phyloP scores from a whole-genome alignment of 148 eudicot species.

The Cornus controversa region DNA sequence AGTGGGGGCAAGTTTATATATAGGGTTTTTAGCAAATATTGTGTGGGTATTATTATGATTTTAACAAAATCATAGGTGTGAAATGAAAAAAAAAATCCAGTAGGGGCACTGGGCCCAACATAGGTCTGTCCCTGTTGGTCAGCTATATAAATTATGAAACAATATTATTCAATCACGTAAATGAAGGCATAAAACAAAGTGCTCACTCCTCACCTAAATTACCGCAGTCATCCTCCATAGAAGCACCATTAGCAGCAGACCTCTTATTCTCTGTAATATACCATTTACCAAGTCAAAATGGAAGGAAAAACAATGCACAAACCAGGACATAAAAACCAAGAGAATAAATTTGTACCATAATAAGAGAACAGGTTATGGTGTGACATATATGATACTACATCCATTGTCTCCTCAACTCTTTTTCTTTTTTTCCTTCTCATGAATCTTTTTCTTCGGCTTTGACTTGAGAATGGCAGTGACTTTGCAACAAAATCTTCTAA shows the following conservation, averaged over 20 bases:
- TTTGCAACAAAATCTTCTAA: constrained; percentile 43
- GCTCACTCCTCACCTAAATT: constrained; percentile 40
- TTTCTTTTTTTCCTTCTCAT: constrained; percentile 71
- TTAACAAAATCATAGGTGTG: too few relatives aligned
- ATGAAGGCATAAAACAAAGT: background rate
- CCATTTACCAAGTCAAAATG: constrained; percentile 10
- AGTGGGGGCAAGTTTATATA: too few relatives aligned
- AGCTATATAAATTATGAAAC: background rate
- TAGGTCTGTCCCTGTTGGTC: background rate
- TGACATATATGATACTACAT: constrained; percentile 48
- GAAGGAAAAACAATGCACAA: background rate
- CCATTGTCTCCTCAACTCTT: constrained; percentile 55
- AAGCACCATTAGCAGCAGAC: constrained; percentile 34
- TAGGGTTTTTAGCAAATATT: too few relatives aligned
- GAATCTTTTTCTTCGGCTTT: constrained; percentile 29
- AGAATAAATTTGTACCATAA: constrained; percentile 34
- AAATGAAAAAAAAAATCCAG: too few relatives aligned
- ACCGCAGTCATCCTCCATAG: constrained; percentile 30
- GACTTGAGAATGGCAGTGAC: constrained; percentile 41
- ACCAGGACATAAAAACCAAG: background rate
- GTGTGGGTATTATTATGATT: too few relatives aligned
- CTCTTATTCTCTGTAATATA: constrained; percentile 57
- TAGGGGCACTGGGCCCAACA: too few relatives aligned
- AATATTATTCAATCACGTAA: background rate
- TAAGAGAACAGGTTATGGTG: constrained; percentile 65